Evolutionary conservation across 73 alveolate genomes (phyloP).

Genomic region (Tetrahymena borealis): DNA sequence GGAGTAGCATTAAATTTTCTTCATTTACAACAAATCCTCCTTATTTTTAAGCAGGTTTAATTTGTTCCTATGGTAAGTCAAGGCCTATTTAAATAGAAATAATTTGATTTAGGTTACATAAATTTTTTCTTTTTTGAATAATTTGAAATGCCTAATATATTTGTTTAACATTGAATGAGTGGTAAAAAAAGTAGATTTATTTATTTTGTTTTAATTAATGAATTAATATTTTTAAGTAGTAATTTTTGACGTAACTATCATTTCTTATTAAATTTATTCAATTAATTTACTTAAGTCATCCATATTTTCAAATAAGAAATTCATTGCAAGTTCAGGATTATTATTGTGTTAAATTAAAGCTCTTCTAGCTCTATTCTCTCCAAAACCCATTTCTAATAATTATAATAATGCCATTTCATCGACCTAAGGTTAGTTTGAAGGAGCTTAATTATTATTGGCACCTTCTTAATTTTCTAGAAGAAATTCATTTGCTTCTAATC

Average conservation of each 20-base stretch:
- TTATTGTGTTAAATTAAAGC: constrained; percentile 76
- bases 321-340: constrained; percentile 81
- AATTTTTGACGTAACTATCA: background rate
- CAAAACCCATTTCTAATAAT: constrained; percentile 86
- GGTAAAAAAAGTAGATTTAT: too few species aligned
- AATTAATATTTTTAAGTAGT: background rate
- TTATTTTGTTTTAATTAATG: too few species aligned
- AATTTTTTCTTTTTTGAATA: too few species aligned
- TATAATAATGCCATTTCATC: constrained; percentile 67
- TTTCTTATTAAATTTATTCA: background rate
- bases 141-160: too few species aligned
- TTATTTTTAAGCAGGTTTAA: background rate
- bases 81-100: too few species aligned
- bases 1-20: background rate
- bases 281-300: constrained; percentile 45
- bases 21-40: background rate
- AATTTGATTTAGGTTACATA: too few species aligned
- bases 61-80: background rate
- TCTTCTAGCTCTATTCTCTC: constrained; percentile 88
- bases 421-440: constrained; percentile 61
- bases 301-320: constrained; percentile 82
- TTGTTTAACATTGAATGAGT: too few species aligned
- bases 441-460: background rate
- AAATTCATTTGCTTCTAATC: constrained; percentile 61
- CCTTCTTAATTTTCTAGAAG: constrained; percentile 45